Conservation (phyloP, 441 rosid genomes). For the Eugenia klotzschiana region DNA sequence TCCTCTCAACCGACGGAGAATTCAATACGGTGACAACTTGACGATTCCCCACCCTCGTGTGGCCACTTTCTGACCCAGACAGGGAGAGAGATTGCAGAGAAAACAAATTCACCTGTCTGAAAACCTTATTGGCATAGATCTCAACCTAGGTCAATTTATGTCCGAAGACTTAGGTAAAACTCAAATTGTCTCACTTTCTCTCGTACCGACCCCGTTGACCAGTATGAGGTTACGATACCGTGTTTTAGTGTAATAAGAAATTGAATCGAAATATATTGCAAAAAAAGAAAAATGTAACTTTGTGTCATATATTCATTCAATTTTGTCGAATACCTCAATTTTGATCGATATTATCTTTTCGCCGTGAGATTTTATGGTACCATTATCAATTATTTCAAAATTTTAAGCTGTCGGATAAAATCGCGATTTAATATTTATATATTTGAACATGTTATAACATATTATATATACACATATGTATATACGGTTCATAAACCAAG, state of each 20-base stretch:
- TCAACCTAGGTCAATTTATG: background rate
- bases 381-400: too few species aligned
- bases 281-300: background rate
- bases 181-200: background rate
- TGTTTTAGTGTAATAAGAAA: background rate
- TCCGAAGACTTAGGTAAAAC: background rate
- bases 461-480: background rate
- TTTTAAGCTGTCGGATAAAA: too few species aligned
- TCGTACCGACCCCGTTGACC: background rate
- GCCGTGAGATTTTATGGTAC: too few species aligned
- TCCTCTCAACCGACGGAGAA: background rate
- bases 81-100: background rate
- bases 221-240: background rate
- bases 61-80: background rate
- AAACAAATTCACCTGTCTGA: background rate
- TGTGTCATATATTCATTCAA: too few species aligned
- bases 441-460: too few species aligned
- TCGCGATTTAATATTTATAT: too few species aligned
- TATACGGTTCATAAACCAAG: too few species aligned
- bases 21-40: background rate
- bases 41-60: background rate
- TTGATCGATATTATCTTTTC: background rate
- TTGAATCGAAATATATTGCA: background rate
- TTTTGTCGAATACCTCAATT: background rate
- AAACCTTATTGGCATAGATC: background rate